Evolutionary conservation across 176 grass and related monocot species (phyloP).

Genomic region (Pharus latifolius): DNA sequence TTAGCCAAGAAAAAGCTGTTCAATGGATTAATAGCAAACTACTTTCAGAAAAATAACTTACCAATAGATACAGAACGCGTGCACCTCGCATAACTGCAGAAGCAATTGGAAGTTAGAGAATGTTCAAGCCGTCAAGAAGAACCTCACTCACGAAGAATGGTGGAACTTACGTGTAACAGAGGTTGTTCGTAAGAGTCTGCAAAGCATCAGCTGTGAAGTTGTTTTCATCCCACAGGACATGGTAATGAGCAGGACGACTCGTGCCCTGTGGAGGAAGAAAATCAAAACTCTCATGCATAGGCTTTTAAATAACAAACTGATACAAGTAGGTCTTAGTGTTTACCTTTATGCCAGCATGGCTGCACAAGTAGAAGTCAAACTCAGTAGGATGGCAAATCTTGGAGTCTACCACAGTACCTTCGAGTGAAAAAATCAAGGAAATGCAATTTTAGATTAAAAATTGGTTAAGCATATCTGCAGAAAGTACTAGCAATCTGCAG

Average conservation of each 20-base stretch:
- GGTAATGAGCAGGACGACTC: constrained; percentile 89
- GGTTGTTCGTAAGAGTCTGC: constrained; percentile 85
- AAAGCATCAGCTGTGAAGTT: constrained; percentile 75
- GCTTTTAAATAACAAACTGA: background rate
- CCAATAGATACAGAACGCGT: constrained; percentile 85
- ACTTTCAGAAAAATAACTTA: background rate
- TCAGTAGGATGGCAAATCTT: constrained; percentile 94
- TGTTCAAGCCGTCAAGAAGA: background rate
- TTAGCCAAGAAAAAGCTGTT: background rate
- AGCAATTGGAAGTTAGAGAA: constrained; percentile 1
- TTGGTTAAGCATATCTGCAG: background rate
- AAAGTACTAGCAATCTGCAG: background rate
- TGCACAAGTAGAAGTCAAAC: constrained; percentile 90
- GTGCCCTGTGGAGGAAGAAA: constrained; percentile 36
- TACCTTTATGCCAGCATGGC: constrained; percentile 89
- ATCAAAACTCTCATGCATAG: background rate
- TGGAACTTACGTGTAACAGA: constrained; percentile 75
- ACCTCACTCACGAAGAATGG: background rate
- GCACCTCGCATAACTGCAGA: constrained; percentile 71
- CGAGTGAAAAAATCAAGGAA: background rate
- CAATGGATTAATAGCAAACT: background rate
- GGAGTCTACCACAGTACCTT: constrained; percentile 81
- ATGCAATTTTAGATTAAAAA: constrained; percentile 1
- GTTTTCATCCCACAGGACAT: constrained; percentile 95
- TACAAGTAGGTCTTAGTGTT: background rate